Percentiles rank a stretch among this genome's conserved stretches.
Evolutionary conservation across 768 basidiomycete genomes (phyloP).

Genomic region (Megacollybia marginata): DNA sequence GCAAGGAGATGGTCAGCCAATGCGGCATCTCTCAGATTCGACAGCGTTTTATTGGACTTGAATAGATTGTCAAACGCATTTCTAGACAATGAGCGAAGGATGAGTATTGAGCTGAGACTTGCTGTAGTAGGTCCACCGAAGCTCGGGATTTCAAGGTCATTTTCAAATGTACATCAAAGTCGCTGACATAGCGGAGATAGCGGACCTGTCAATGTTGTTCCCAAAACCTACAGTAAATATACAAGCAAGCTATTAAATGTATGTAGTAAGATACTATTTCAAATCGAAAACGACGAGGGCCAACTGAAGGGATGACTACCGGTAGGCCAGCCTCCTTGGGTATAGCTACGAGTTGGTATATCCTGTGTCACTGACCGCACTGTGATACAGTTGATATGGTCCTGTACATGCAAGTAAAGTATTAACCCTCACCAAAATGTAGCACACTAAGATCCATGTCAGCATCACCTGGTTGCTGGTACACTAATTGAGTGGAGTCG

Average conservation of each 20-base stretch:
- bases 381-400: neutral
- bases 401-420: neutral
- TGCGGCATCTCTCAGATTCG: conserved; percentile 62
- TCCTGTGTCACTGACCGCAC: conserved; percentile 28
- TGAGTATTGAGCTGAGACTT: neutral
- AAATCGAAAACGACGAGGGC: no score
- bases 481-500: conserved; percentile 5
- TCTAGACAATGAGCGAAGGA: conserved; percentile 13
- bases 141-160: neutral
- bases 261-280: no score
- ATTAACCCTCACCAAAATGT: conserved; percentile 22
- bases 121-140: neutral
- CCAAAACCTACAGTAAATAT: no score
- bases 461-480: conserved; percentile 15
- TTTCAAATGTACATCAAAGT: no score
- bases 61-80: conserved; percentile 40
- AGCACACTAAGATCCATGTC: conserved; percentile 43
- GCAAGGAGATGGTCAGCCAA: conserved; percentile 53
- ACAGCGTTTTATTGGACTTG: conserved; percentile 43
- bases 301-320: no score
- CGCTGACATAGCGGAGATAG: no score
- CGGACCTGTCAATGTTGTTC: no score
- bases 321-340: no score
- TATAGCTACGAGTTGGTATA: no score
- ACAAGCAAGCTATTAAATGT: no score